phyloP scores from a whole-genome alignment of 2,329 filamentous ascomycete species.

The Colletotrichum horii region DNA sequence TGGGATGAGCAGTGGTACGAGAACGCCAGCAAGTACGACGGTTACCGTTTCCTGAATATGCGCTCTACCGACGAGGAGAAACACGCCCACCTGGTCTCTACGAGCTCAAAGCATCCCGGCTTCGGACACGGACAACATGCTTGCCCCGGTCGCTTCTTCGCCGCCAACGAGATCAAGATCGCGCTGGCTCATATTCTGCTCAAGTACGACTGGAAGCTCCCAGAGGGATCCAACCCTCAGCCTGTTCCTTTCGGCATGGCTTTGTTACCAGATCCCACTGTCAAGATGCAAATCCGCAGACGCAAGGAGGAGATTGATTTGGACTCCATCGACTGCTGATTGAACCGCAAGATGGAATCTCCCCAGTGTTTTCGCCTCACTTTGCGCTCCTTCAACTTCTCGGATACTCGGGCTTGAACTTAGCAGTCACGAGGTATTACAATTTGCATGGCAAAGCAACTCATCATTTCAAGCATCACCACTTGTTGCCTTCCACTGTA shows the following conservation, averaged over 20 bases:
- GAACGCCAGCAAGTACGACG: slow-evolving; percentile 24
- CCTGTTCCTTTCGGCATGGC: neutral
- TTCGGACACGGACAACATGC: slow-evolving; percentile 43
- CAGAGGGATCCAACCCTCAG: neutral
- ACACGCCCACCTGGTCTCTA: slow-evolving; percentile 37
- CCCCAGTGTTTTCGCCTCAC: neutral
- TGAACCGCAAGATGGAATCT: neutral
- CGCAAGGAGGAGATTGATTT: slow-evolving; percentile 7
- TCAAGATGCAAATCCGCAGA: neutral
- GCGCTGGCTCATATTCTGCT: slow-evolving; percentile 32
- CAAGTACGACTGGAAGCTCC: slow-evolving; percentile 33
- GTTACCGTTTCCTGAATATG: slow-evolving; percentile 23
- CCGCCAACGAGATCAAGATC: slow-evolving; percentile 40
- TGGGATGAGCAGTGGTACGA: slow-evolving; percentile 23
- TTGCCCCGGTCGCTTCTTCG: slow-evolving; percentile 44
- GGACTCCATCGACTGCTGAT: neutral
- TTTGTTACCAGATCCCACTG: neutral
- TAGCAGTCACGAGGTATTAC: neutral
- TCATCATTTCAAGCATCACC: neutral
- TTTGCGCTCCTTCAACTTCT: neutral
- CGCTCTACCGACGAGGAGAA: slow-evolving; percentile 26
- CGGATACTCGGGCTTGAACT: neutral
- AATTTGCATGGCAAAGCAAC: neutral
- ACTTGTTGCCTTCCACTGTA: neutral
- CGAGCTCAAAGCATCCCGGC: slow-evolving; percentile 29